phyloP scores from a whole-genome alignment of 768 basidiomycete species.

The Hygrocybe punicea region DNA sequence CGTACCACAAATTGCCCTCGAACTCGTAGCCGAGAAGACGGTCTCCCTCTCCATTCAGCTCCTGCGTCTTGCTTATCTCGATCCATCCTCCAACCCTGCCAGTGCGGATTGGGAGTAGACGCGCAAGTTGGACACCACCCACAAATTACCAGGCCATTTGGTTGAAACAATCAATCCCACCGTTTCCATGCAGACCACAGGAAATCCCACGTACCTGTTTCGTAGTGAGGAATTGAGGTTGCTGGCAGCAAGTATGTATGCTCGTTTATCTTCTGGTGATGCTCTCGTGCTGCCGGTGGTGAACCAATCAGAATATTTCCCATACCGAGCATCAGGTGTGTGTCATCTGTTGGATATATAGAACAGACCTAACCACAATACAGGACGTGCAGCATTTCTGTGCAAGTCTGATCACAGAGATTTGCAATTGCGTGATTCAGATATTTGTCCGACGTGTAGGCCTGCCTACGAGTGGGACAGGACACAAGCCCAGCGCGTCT shows the following conservation, averaged over 20 bases:
- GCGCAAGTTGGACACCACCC: too few species aligned
- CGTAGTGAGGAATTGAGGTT: conserved; percentile 19
- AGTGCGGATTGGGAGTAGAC: too few species aligned
- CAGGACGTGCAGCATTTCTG: conserved; percentile 22
- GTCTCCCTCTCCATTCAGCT: too few species aligned
- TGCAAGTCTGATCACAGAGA: conserved; percentile 8
- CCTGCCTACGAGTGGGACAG: background rate
- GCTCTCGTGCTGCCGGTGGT: too few species aligned
- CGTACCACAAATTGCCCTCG: too few species aligned
- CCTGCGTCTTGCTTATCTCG: too few species aligned
- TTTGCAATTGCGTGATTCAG: background rate
- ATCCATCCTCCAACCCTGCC: too few species aligned
- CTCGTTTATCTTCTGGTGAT: too few species aligned
- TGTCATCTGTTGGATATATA: background rate
- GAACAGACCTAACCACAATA: background rate
- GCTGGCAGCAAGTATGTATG: conserved; percentile 18
- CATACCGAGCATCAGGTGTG: conserved; percentile 22
- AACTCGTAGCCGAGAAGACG: too few species aligned
- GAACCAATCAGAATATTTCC: conserved; percentile 15
- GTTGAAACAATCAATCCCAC: conserved; percentile 26
- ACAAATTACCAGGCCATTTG: conserved; percentile 15
- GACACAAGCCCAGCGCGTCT: too few species aligned
- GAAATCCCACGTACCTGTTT: conserved; percentile 22
- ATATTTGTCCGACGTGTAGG: conserved; percentile 7
- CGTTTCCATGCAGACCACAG: conserved; percentile 6